phyloP scores from a whole-genome alignment of 108 stramenopile genomes.

The Nitzschia sp. region DNA sequence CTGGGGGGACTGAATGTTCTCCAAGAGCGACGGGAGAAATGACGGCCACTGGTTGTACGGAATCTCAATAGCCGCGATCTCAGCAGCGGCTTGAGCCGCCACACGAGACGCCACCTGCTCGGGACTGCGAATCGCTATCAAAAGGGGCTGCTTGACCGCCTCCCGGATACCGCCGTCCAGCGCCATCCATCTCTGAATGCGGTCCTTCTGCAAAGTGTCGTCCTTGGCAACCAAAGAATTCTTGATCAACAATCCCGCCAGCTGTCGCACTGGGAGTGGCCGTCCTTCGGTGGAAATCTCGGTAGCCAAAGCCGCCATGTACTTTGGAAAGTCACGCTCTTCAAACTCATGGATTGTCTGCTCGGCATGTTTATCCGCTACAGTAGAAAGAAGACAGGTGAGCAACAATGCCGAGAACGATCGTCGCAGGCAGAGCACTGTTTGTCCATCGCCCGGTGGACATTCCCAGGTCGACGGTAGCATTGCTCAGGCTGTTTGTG shows the following conservation, averaged over 20 bases:
- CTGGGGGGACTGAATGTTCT: slow-evolving; percentile 62
- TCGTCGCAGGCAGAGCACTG: too few relatives aligned
- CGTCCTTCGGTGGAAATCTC: slow-evolving; percentile 73
- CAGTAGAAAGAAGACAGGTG: not conserved
- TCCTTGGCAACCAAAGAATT: slow-evolving; percentile 82
- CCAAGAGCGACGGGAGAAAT: slow-evolving; percentile 74
- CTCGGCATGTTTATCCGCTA: slow-evolving; percentile 25
- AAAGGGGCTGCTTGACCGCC: slow-evolving; percentile 60
- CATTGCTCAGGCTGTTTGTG: not conserved
- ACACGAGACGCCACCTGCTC: slow-evolving; percentile 65
- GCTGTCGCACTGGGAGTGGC: slow-evolving; percentile 62
- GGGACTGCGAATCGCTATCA: slow-evolving; percentile 61
- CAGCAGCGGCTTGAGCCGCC: slow-evolving; percentile 83
- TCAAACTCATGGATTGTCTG: slow-evolving; percentile 37
- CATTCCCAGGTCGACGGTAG: too few relatives aligned
- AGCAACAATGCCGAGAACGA: not conserved
- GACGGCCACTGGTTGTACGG: slow-evolving; percentile 88
- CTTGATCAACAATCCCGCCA: slow-evolving; percentile 87
- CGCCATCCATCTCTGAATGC: slow-evolving; percentile 71
- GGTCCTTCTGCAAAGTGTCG: slow-evolving; percentile 57
- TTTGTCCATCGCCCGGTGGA: not conserved
- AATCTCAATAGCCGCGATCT: slow-evolving; percentile 85
- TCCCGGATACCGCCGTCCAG: slow-evolving; percentile 50
- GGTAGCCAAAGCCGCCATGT: slow-evolving; percentile 45
- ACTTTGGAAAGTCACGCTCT: slow-evolving; percentile 40